Base-by-base conservation (phyloP, 495 filamentous ascomycete genomes). In the Neurospora africana region DNA sequence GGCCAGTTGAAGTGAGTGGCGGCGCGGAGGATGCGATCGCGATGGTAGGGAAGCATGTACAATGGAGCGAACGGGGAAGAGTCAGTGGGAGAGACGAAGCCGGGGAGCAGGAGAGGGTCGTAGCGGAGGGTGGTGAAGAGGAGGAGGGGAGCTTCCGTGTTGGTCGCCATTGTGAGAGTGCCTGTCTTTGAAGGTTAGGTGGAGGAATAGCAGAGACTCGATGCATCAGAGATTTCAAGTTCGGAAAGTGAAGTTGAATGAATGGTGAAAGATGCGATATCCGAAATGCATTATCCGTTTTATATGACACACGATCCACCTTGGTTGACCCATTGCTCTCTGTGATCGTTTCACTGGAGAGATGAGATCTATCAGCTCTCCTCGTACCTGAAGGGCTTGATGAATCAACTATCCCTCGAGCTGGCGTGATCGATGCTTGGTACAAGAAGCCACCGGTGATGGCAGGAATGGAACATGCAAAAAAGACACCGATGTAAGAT, bases 31-130 rank as follows among this genome's bases (percentile, higher is more conserved):
- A 98, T 88, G 70, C 86, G 93, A 76, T 95, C 91, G 27, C 87
- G 89, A 79, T 98, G 95, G 80, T 90, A 90, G 61, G 87, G 81
- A 15, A 97, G 86, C 83, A 98, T 92, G 82, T 97, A 97, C 76
- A 95, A 91, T 41, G 43, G n/a, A n/a, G 43, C n/a, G 43, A 10
- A 47, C 9, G n/a, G 68, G 30, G 69, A 41, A 74, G 84, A 79
- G 5, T 77, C 79, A 35, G 76, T 77, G 37, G 58, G 70, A 10
- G 81, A 72, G 19, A 82, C 73, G 68, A 80, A 72, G n/a, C 81
- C 74, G 65, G 78, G 69, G 7, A 85, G 80, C 37, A 97, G 88
- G 7, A 78, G 74, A 10, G 88, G 89, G 75, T 97, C 93, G 79
- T 91, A 94, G 70, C 90, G 91, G 69, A 95, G 86, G 10, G 93